phyloP scores from a whole-genome alignment of 2,329 filamentous ascomycete genomes.

The Fusarium nematophilum region DNA sequence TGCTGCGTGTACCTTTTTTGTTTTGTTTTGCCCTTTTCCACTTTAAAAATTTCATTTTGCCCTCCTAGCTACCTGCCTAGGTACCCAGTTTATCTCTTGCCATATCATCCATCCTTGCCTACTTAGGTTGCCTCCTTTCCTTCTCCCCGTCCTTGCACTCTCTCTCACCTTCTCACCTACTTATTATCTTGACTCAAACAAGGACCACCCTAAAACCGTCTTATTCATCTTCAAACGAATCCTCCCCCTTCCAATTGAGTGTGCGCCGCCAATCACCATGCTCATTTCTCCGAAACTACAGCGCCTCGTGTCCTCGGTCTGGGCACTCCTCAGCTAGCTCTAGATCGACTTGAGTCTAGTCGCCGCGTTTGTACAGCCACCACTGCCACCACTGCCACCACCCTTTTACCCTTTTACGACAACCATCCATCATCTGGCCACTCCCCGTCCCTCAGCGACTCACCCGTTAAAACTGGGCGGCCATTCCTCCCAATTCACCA shows the following conservation, averaged over 20 bases:
- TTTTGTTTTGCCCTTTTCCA: background rate
- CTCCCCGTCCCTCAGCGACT: conserved; percentile 25
- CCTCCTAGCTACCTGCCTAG: background rate
- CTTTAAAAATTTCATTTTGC: background rate
- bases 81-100: conserved; percentile 12
- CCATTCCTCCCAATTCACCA: background rate
- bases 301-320: conserved; percentile 18
- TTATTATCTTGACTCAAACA: background rate
- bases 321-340: conserved; percentile 25
- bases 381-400: background rate
- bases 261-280: conserved; percentile 18
- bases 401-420: conserved; percentile 7
- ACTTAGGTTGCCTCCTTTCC: conserved; percentile 11
- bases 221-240: conserved; percentile 1
- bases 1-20: background rate
- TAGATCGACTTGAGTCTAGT: conserved; percentile 17
- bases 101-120: conserved; percentile 1
- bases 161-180: background rate
- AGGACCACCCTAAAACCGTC: background rate
- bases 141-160: no score
- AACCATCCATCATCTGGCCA: conserved; percentile 22
- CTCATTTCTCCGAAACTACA: conserved; percentile 13
- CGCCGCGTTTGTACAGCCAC: conserved; percentile 10
- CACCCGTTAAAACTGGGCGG: conserved; percentile 15
- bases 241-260: background rate